These are phyloP conservation scores for Plenodomus biglobosus DNA, from an alignment of 2,329 filamentous ascomycete genomes.

Conservation along the genomic window DNA sequence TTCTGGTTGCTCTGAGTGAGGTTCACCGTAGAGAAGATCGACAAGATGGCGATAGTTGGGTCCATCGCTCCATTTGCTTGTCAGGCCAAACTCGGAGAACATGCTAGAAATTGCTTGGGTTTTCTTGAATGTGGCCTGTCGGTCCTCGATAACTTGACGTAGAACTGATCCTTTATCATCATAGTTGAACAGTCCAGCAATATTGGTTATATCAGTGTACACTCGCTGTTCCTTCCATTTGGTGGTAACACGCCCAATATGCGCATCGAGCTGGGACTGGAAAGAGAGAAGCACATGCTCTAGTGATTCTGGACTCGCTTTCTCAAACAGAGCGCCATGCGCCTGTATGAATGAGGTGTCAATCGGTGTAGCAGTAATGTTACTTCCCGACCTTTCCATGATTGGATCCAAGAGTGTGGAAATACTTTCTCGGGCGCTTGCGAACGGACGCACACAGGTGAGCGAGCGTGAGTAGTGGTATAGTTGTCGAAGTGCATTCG, in stretches of 20 bases:
- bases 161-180: constrained; percentile 50
- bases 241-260: constrained; percentile 57
- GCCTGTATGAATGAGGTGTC: constrained; percentile 65
- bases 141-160: constrained; percentile 33
- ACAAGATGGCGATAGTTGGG: too few species aligned
- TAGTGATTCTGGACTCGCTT: constrained; percentile 53
- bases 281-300: constrained; percentile 53
- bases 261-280: constrained; percentile 55
- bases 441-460: constrained; percentile 67
- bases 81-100: too few species aligned
- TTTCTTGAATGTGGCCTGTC: too few species aligned
- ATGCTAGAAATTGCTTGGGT: too few species aligned
- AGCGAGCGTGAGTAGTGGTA: constrained; percentile 73
- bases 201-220: constrained; percentile 61
- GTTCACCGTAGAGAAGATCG: too few species aligned
- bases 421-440: constrained; percentile 68
- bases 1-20: too few species aligned
- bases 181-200: constrained; percentile 57
- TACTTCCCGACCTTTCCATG: constrained; percentile 40
- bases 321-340: constrained; percentile 66
- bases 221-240: constrained; percentile 61
- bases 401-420: constrained; percentile 65
- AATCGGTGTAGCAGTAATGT: constrained; percentile 45
- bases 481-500: constrained; percentile 69
- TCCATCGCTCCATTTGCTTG: too few species aligned